Base-by-base conservation (phyloP, 2,329 filamentous ascomycete genomes). In the Colletotrichum orbiculare region DNA sequence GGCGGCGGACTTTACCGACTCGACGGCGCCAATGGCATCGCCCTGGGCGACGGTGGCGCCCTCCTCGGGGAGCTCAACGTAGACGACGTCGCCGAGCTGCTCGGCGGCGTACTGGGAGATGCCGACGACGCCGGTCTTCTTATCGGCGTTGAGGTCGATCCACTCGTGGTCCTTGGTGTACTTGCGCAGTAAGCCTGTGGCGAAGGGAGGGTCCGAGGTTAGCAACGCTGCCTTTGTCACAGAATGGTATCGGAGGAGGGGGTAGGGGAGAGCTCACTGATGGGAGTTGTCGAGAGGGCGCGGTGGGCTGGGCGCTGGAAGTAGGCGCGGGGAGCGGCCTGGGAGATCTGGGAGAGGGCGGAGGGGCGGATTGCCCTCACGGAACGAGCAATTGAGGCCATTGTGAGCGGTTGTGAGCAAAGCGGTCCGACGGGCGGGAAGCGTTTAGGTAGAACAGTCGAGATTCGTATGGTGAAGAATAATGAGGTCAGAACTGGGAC, bases 81-180 rank as follows among this genome's bases (percentile, higher is more conserved):
- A 99, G 76, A 99, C 95, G 65, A 98, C 94, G 77, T 99, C 96
- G 71, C 96, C 96, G 68, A 99, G 91, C 70, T 93, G 90, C 73
- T 96, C 88, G 70, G 96, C 92, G 17, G 96, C 96, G 84, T 97
- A 98, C 72, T 90, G 85, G 61, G 93, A 96, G 78, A 99, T 97
- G 67, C 96, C 96, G 71, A 90, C 83, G 55, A 86, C 87, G 83
- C 92, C 94, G 54, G 90, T 91, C 79, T 92, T 95, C 77, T 91
- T 89, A 80, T 96, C 92, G 55, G 88, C 88, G 61, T 89, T 90
- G 66, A 97, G 83, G 80, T 97, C 94, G 77, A 99, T 89, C 96
- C 96, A 99, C 84, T 99, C 96, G 85, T 99, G 96, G 76, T 97
- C 95, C 78, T 94, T 91, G 70, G 96, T 97, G 85, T 97, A 99